Evolutionary conservation across 163 green algal genomes (phyloP), one percentile per base, ranked within the genome.

Genomic region (Smithsoniella earleae): DNA sequence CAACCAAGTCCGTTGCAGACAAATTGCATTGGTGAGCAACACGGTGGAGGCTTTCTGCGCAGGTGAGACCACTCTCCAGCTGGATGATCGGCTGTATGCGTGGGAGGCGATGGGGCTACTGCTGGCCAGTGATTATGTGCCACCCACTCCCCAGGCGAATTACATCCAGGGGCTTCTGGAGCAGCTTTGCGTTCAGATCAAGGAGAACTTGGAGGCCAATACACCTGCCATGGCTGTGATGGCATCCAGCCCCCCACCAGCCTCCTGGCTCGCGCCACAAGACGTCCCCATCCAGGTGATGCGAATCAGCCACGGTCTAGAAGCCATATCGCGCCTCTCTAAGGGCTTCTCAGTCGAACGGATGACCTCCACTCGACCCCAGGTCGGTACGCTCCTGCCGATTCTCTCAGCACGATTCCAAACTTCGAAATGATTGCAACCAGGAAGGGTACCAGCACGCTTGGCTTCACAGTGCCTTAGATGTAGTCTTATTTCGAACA

Each of bases 51-150:
- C 13, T 8, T 65, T 30, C 10, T 37, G 73, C 16, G 74, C 40
- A 8, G 30, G 30, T 13, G 58, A 31, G 8, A 27, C 62, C 22
- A 83, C 63, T 13, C 73, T 75, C 0, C 36, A 80, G 13, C 73
- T 87, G 10, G 90, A 96, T 72, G 89, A 96, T 77, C 81, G 91
- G 36, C 80, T 97, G 78, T 96, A 95, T 75, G 86, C 89, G 36
- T 96, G 95, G 80, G 91, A 97, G 76, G 86, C 88, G 0, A 86
- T 88, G 18, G 90, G 91, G 8, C 75, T 93, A 62, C 80, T 97
- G 76, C 38, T 96, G 75, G 89, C 89, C 0, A 82, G 87, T 45
- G 91, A 95, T 28, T 86, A 94, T 6, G 25, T 95, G 27, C 27
- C 62, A 0, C 66, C 83, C 3, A 80, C 86, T 18, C 73, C 89